A percentile compares a stretch with the other conserved stretches of the same genome.
phyloP scores from a whole-genome alignment of 2,329 filamentous ascomycete genomes.

The Claviceps arundinis region DNA sequence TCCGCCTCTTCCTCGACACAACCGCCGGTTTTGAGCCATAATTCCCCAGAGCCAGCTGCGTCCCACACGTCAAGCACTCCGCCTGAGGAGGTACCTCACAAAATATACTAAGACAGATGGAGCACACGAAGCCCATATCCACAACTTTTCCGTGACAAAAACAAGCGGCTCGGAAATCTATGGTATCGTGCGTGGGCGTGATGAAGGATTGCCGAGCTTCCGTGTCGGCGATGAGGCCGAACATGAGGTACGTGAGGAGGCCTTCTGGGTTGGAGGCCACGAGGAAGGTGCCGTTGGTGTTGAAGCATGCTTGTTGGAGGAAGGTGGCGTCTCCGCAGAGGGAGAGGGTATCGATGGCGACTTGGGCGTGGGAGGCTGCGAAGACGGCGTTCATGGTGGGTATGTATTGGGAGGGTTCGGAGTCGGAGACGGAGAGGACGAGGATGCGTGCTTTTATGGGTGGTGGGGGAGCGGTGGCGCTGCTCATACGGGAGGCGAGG shows the following conservation, averaged over 20 bases:
- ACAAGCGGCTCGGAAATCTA: conserved; percentile 96
- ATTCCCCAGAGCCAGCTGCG: conserved; percentile 58
- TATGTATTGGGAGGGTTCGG: conserved; percentile 83
- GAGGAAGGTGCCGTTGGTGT: conserved; percentile 45
- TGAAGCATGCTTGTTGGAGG: conserved; percentile 72
- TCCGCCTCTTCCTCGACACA: conserved; percentile 57
- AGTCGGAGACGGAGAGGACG: conserved; percentile 76
- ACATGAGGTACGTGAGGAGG: conserved; percentile 85
- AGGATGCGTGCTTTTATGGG: conserved; percentile 54
- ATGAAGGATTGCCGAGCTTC: conserved; percentile 50
- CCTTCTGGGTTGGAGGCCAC: conserved; percentile 47
- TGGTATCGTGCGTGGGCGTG: conserved; percentile 66
- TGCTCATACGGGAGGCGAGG: conserved; percentile 20
- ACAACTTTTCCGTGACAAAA: conserved; percentile 91
- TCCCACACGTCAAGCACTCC: conserved; percentile 74
- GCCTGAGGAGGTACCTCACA: conserved; percentile 51
- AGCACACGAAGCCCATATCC: conserved; percentile 89
- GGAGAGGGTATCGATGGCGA: conserved; percentile 86
- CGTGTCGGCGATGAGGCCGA: conserved; percentile 65
- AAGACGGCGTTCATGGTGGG: conserved; percentile 98
- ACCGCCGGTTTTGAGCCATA: conserved; percentile 70
- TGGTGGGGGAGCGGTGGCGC: conserved; percentile 16
- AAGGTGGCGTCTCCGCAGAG: conserved; percentile 80
- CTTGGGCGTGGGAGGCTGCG: conserved; percentile 73
- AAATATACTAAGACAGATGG: conserved; percentile 90